Base-by-base conservation (phyloP, 2,329 filamentous ascomycete species). In the Canariomyces notabilis region DNA sequence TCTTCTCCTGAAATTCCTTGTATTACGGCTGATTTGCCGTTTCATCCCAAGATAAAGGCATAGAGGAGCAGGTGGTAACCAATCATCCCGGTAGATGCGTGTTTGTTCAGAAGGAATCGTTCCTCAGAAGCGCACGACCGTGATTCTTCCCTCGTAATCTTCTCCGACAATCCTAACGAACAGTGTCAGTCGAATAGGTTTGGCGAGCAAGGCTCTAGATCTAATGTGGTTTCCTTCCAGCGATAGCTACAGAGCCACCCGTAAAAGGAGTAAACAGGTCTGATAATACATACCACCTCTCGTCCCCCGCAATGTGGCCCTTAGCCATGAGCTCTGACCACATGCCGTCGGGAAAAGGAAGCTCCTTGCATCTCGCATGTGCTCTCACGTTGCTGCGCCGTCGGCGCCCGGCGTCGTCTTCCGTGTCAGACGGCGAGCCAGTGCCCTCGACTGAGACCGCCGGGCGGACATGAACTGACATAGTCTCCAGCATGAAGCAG, bases 141-240 rank as follows among this genome's bases (percentile, higher is more conserved):
- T 75, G 37, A 83, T 59, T 49, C 71, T 68, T 23, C 74, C 69
- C 7, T 66, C 58, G 1, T 54, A 51, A 57, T 79, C 79, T 63
- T 83, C 76, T 0, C 80, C 80, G 9, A 83, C 61, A n/a, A 83
- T 43, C 71, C n/a, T n/a, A n/a, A n/a, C n/a, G n/a, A n/a, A n/a
- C n/a, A n/a, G n/a, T n/a, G n/a, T n/a, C n/a, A n/a, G n/a, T n/a
- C n/a, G n/a, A n/a, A n/a, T n/a, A n/a, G n/a, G n/a, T n/a, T n/a
- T n/a, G n/a, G n/a, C n/a, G n/a, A n/a, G n/a, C n/a, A n/a, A n/a
- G n/a, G n/a, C n/a, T n/a, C n/a, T n/a, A n/a, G n/a, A n/a, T n/a
- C n/a, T n/a, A n/a, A n/a, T n/a, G n/a, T n/a, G n/a, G n/a, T n/a
- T n/a, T n/a, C n/a, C n/a, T n/a, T n/a, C n/a, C n/a, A n/a, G n/a